Percentiles rank a stretch among this genome's conserved stretches.
Evolutionary conservation across 306 rosid genomes (phyloP).

Genomic region (Pachyrhizus erosus): DNA sequence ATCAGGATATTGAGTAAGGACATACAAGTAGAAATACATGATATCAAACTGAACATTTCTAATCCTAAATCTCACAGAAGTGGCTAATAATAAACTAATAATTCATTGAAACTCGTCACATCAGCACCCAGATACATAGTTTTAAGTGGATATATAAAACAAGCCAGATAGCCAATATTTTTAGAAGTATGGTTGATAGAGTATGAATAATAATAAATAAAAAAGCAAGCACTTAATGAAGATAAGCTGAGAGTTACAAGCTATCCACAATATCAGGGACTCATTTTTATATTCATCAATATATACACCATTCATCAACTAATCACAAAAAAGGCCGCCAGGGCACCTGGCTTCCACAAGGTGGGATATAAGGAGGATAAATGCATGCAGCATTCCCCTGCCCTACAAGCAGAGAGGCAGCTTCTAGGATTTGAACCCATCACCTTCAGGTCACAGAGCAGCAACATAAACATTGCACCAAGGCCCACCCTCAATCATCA

Average conservation of each 20-base stretch:
- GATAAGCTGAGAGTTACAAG: not conserved
- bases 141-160: constrained; percentile 4
- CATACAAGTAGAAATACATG: constrained; percentile 14
- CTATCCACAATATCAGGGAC: not conserved
- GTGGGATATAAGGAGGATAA: not conserved
- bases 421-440: not conserved
- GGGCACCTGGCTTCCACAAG: not conserved
- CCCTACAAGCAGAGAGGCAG: not conserved
- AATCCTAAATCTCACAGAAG: constrained; percentile 17
- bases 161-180: not conserved
- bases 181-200: constrained; percentile 12
- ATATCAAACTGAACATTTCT: constrained; percentile 3
- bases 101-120: not conserved
- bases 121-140: constrained; percentile 14
- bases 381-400: not conserved
- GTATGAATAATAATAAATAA: not conserved
- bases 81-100: constrained; percentile 23
- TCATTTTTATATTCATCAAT: not conserved
- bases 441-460: not conserved
- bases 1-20: constrained; percentile 3
- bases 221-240: not conserved
- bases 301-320: constrained; percentile 15
- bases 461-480: not conserved
- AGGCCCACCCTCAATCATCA: not conserved
- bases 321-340: constrained; percentile 8